These are phyloP conservation scores for Fraxinus americana DNA, from an alignment of 257 asterid genomes.

Conservation along the genomic window DNA sequence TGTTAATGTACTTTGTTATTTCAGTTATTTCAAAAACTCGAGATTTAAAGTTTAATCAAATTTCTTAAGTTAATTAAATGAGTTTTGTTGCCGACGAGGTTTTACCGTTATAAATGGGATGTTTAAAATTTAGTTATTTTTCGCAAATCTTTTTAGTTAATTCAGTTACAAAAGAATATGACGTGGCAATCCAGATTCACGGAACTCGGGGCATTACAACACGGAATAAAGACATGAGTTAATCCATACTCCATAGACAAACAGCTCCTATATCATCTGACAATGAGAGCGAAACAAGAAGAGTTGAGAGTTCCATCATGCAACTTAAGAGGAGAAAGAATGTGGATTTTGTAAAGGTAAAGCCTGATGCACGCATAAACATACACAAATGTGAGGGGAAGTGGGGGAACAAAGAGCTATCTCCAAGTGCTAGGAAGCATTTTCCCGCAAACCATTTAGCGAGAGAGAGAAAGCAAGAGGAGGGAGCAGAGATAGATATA, in stretches of 20 bases:
- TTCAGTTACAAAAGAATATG: no score
- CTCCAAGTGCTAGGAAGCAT: not conserved
- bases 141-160: no score
- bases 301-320: not conserved
- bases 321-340: not conserved
- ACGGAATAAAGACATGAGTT: not conserved
- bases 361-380: not conserved
- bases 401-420: not conserved
- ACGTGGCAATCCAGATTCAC: no score
- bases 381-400: not conserved
- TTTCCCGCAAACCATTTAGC: not conserved
- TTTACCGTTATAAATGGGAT: no score
- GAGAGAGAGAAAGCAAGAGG: not conserved
- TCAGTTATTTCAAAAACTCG: no score
- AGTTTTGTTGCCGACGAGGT: no score
- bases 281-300: not conserved
- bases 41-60: no score
- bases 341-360: not conserved
- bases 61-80: no score
- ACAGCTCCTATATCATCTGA: not conserved
- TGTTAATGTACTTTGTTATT: no score
- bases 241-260: conserved; percentile 10
- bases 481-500: not conserved
- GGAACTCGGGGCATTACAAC: no score
- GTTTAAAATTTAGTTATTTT: no score